Evolutionary conservation across 805 yeast genomes (phyloP), one percentile per base, ranked within the genome.

Genomic region (Saturnispora besseyi): DNA sequence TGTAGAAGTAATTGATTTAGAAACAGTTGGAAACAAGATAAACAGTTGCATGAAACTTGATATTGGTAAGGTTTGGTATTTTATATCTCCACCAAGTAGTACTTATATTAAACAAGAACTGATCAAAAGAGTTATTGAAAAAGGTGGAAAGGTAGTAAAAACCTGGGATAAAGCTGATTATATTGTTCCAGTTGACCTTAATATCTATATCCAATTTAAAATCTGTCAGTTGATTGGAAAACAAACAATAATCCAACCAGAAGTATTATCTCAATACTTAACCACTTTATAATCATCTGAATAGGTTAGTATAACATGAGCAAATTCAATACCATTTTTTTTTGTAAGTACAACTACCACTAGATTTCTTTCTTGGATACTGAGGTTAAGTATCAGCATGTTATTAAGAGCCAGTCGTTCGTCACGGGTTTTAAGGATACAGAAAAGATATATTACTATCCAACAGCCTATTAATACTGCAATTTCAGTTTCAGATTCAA

Each of bases 371-470:
- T 26, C 29, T 26, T 26, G 6, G 29, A 26, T 26, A 26, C 29
- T 26, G 9, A 26, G 29, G 13, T 33, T 8, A 18, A 18, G 18
- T 18, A 6, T 15, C 5, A 26, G 22, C 28, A 43, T 43, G 45
- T 18, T 43, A 38, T 13, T 13, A 7, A 38, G 18, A 24, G 30
- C 42, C n/a, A 12, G 5, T 2, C 18, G 30, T 24, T 15, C 13
- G n/a, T 24, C 42, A 22, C 12, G 4, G n/a, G n/a, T 26, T 24
- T 22, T 38, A 2, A 5, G 5, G 12, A 24, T 34, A 15, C 43
- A 34, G 6, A 48, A 34, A n/a, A 43, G 55, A 34, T 57, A 33
- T 36, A 60, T 54, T 15, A 56, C 55, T 3, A 58, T 58, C 12
- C 58, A 58, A 31, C 56, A 45, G 34, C 61, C 52, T 11, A 41